phyloP scores from a whole-genome alignment of 140 eudicot genomes.

The Bidens hawaiensis region DNA sequence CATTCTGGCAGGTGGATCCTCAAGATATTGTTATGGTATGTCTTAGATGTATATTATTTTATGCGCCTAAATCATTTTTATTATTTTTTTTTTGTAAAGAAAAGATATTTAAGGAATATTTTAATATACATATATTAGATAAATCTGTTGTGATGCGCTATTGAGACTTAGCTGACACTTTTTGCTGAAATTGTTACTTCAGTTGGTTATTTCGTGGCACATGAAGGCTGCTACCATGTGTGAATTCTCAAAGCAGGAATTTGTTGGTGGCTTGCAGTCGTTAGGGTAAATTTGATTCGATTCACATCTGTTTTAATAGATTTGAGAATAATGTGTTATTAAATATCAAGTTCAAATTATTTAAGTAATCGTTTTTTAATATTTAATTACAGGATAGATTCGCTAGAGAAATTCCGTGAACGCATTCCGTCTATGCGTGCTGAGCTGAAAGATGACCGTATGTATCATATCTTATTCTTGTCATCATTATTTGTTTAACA shows the following conservation, averaged over 20 bases:
- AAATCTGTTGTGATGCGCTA: neutral
- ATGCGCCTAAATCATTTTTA: too few relatives aligned
- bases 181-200: constrained; percentile 20
- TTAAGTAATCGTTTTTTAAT: constrained; percentile 2
- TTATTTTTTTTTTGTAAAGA: too few relatives aligned
- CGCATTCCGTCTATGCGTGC: constrained; percentile 79
- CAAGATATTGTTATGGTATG: constrained; percentile 98
- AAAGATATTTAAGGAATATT: neutral
- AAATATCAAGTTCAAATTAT: too few relatives aligned
- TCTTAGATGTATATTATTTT: constrained; percentile 6
- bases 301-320: neutral
- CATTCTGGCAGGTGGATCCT: constrained; percentile 83
- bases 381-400: constrained; percentile 68
- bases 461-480: constrained; percentile 14
- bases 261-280: constrained; percentile 87
- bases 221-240: constrained; percentile 99
- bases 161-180: constrained; percentile 9
- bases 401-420: constrained; percentile 83
- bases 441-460: constrained; percentile 94
- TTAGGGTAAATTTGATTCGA: constrained; percentile 55
- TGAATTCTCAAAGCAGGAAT: constrained; percentile 95
- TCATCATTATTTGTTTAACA: neutral
- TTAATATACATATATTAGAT: neutral
- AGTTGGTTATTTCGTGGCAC: constrained; percentile 98
- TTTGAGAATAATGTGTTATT: neutral